Evolutionary conservation across 2,329 filamentous ascomycete species (phyloP).

Genomic region (Phaeosphaeriaceae sp.): DNA sequence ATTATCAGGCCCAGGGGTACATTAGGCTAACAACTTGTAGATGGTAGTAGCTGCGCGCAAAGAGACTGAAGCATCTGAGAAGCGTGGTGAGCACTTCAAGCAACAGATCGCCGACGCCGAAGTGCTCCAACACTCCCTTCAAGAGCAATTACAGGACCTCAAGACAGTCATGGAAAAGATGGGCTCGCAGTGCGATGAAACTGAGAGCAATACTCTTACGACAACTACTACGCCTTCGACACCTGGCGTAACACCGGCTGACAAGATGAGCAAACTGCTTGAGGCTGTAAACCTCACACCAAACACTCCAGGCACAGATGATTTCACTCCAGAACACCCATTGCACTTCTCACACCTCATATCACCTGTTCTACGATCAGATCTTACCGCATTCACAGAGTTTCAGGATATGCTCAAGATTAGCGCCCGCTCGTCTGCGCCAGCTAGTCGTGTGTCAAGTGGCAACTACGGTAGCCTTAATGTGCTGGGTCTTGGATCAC

Average conservation of each 20-base stretch:
- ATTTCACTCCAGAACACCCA: constrained; percentile 66
- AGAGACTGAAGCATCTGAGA: constrained; percentile 80
- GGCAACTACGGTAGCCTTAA: constrained; percentile 71
- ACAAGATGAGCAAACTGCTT: constrained; percentile 65
- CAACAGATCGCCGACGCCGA: constrained; percentile 88
- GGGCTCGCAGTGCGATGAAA: constrained; percentile 74
- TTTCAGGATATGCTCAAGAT: constrained; percentile 78
- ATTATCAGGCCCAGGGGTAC: not conserved
- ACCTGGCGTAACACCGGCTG: constrained; percentile 66
- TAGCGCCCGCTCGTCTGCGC: constrained; percentile 62
- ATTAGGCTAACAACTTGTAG: constrained; percentile 45
- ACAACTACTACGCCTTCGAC: constrained; percentile 76
- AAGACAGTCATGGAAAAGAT: constrained; percentile 93
- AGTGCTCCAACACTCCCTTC: constrained; percentile 82
- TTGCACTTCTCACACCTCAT: constrained; percentile 83
- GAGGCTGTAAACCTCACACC: constrained; percentile 65
- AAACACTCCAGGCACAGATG: constrained; percentile 55
- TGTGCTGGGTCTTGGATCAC: constrained; percentile 61
- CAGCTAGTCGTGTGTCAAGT: constrained; percentile 72
- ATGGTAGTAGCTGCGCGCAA: constrained; percentile 92
- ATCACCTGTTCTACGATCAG: constrained; percentile 80
- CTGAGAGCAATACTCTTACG: constrained; percentile 68
- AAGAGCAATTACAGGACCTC: constrained; percentile 89
- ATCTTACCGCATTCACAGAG: constrained; percentile 81
- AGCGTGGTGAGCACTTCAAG: constrained; percentile 86